Evolutionary conservation across 495 filamentous ascomycete genomes (phyloP).

Genomic region (Sphaerosporella brunnea): DNA sequence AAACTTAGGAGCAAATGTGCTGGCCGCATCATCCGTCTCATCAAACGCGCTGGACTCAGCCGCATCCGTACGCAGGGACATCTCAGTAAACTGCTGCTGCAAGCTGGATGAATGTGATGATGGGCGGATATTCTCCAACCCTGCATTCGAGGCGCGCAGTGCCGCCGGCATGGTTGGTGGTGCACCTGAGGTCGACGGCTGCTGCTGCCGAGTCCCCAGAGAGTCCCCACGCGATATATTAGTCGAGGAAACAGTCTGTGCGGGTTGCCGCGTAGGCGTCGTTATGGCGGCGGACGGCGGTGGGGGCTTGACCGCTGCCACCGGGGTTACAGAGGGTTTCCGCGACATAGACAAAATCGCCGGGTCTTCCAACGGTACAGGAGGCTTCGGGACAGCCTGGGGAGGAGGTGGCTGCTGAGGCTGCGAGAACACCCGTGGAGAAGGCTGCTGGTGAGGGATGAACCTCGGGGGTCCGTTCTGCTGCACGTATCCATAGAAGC

Average conservation of each 20-base stretch:
- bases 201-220: neutral
- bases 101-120: neutral
- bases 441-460: neutral
- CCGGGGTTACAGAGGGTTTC: constrained; percentile 6
- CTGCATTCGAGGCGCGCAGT: neutral
- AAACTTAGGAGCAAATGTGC: constrained; percentile 8
- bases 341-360: constrained; percentile 30
- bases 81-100: neutral
- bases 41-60: constrained; percentile 23
- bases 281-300: neutral
- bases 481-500: neutral
- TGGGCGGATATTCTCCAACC: neutral
- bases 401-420: neutral
- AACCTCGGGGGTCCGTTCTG: neutral
- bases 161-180: neutral
- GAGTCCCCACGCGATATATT: neutral
- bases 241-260: neutral
- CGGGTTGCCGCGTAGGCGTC: neutral
- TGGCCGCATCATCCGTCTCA: constrained; percentile 23
- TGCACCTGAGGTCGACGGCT: neutral
- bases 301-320: neutral
- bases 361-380: constrained; percentile 38
- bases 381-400: neutral
- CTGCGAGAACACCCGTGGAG: neutral
- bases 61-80: constrained; percentile 4